Base-by-base conservation (phyloP, 1,139 yeast species). In the Kurtzmaniella quercitrusa region DNA sequence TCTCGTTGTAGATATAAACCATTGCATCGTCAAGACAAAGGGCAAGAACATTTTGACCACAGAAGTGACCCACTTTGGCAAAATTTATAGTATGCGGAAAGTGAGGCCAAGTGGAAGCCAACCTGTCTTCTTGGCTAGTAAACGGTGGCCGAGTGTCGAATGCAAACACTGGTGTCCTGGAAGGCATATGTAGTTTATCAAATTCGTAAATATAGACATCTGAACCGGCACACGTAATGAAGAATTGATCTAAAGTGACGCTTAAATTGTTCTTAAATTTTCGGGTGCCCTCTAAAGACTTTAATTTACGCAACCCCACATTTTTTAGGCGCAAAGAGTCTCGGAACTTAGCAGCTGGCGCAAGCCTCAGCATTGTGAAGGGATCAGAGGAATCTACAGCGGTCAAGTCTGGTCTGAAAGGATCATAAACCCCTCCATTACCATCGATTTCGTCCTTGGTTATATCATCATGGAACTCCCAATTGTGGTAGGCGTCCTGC, bases 21-120 rank as follows among this genome's bases (percentile, higher is more conserved):
- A 74, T 56, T 0, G 88, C 87, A 57, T 79, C 82, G 54, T 84
- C 89, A 22, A 68, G 52, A 34, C 84, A 78, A 2, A 69, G 71
- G 0, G 65, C 72, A 12, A 83, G 48, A 0, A 73, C 68, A 26
- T 68, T 71, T 19, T 52, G 49, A 0, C 62, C 68, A 19, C 46
- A 20, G 47, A 69, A 65, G 2, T 52, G 49, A 34, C 57, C 50
- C 1, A 51, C 40, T 7, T 63, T 68, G 1, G 77, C 44, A 48
- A 57, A 73, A 50, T 83, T 84, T 38, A 82, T 69, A 0, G 80
- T 70, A 52, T 81, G 86, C 0, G 88, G 87, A 40, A 60, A 67
- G 45, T 63, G 63, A 0, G 78, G 78, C 74, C 75, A 71, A 0
- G 81, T 73, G 1, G 82, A 67, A 1, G 61, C 54, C 16, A 60